These are phyloP conservation scores for Clathrus columnatus DNA, from an alignment of 768 basidiomycete species.

Conservation along the genomic window DNA sequence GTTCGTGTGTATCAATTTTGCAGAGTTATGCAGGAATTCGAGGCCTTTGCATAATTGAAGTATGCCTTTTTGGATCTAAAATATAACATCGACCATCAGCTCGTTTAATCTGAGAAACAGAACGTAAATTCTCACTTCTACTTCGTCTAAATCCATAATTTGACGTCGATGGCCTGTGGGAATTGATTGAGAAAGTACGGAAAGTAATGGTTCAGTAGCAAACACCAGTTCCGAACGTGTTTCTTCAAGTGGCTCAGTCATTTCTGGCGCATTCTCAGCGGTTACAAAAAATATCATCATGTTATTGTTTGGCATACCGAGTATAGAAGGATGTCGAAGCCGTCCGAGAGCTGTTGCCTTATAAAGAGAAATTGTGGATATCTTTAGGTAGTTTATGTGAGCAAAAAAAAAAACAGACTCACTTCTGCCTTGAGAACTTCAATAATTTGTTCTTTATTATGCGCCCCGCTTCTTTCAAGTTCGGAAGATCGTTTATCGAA, in stretches of 20 bases:
- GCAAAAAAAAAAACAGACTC: slow-evolving; percentile 16
- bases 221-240: slow-evolving; percentile 83
- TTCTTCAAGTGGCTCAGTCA: slow-evolving; percentile 96
- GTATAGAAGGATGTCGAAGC: slow-evolving; percentile 86
- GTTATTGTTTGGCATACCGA: slow-evolving; percentile 50
- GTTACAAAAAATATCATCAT: too few relatives aligned
- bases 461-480: slow-evolving; percentile 55
- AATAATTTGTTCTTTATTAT: slow-evolving; percentile 63
- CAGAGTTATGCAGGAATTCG: slow-evolving; percentile 85
- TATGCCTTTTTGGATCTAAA: slow-evolving; percentile 90
- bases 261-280: slow-evolving; percentile 52
- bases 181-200: slow-evolving; percentile 73
- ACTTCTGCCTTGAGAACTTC: slow-evolving; percentile 92
- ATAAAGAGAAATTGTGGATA: not conserved
- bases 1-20: slow-evolving; percentile 87
- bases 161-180: slow-evolving; percentile 49
- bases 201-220: slow-evolving; percentile 84
- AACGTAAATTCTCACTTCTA: slow-evolving; percentile 56
- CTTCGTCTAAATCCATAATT: slow-evolving; percentile 85
- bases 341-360: slow-evolving; percentile 79
- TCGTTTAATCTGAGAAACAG: slow-evolving; percentile 1
- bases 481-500: slow-evolving; percentile 78
- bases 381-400: not conserved
- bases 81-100: not conserved
- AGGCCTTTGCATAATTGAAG: slow-evolving; percentile 88